These are phyloP conservation scores for Yamadazyma endophytica DNA, from an alignment of 805 yeast species.

Conservation along the genomic window DNA sequence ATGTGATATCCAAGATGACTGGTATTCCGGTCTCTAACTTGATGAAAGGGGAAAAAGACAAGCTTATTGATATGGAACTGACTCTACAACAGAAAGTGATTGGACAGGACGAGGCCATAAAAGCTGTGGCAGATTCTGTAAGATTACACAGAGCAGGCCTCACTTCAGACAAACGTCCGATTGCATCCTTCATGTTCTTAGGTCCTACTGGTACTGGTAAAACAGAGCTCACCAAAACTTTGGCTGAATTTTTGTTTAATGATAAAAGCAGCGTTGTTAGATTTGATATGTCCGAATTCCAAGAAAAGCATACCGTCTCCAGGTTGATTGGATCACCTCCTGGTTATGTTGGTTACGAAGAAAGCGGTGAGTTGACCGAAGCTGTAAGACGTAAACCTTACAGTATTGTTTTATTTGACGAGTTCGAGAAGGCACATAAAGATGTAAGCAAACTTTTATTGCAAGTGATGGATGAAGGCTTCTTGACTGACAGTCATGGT, in stretches of 20 bases:
- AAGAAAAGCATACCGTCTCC: constrained; percentile 87
- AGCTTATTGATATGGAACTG: constrained; percentile 81
- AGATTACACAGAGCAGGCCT: constrained; percentile 95
- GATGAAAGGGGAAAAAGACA: constrained; percentile 92
- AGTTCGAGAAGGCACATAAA: constrained; percentile 94
- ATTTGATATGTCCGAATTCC: constrained; percentile 98
- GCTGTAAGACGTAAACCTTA: constrained; percentile 95
- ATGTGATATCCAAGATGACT: constrained; percentile 89
- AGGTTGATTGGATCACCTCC: constrained; percentile 97
- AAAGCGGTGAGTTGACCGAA: constrained; percentile 93
- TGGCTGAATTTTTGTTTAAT: constrained; percentile 89
- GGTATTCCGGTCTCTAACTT: constrained; percentile 91
- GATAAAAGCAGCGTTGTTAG: constrained; percentile 83
- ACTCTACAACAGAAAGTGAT: constrained; percentile 74
- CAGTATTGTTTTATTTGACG: constrained; percentile 89
- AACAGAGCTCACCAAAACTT: constrained; percentile 88
- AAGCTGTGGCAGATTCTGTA: constrained; percentile 88
- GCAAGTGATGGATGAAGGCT: constrained; percentile 94
- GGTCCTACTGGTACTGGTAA: constrained; percentile 99
- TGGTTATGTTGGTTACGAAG: constrained; percentile 95
- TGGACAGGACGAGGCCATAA: constrained; percentile 94
- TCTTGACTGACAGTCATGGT: constrained; percentile 92
- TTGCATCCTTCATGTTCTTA: constrained; percentile 92
- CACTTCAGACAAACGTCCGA: constrained; percentile 90
- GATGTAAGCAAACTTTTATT: constrained; percentile 87